Evolutionary conservation across 2,329 filamentous ascomycete species (phyloP).

Genomic region (Trichoderma sp.): DNA sequence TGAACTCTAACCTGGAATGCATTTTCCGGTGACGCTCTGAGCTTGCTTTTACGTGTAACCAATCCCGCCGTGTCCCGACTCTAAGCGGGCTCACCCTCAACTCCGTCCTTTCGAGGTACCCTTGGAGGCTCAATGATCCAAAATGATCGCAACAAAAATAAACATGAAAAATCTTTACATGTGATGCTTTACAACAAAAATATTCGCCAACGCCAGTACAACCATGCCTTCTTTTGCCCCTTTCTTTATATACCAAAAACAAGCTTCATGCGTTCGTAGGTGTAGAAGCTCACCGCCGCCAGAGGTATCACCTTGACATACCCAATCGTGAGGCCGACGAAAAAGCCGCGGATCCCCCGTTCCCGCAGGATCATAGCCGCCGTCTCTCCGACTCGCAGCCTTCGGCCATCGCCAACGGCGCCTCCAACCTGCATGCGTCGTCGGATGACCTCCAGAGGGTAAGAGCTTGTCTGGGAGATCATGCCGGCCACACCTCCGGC

Average conservation of each 20-base stretch:
- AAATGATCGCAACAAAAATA: background rate
- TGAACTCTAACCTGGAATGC: background rate
- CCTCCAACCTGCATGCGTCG: constrained; percentile 95
- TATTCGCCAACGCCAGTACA: constrained; percentile 19
- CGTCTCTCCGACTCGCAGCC: constrained; percentile 76
- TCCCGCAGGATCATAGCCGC: constrained; percentile 71
- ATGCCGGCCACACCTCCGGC: constrained; percentile 84
- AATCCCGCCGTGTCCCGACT: background rate
- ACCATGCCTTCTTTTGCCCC: background rate
- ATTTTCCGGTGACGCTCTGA: background rate
- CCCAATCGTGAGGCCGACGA: constrained; percentile 87
- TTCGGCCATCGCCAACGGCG: constrained; percentile 83
- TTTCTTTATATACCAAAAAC: constrained; percentile 58
- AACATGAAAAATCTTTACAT: background rate
- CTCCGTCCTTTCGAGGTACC: constrained; percentile 1
- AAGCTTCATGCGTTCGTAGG: constrained; percentile 62
- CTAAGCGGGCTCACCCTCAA: constrained; percentile 1
- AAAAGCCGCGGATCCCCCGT: constrained; percentile 77
- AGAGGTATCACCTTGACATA: constrained; percentile 94
- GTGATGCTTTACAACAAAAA: background rate
- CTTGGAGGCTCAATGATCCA: background rate
- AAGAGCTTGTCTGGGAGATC: constrained; percentile 86
- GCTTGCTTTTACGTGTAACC: background rate
- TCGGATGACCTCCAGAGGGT: constrained; percentile 88
- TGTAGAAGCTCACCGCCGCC: constrained; percentile 68